Evolutionary conservation across 257 asterid genomes (phyloP).

Genomic region (Fraxinus pennsylvanica): DNA sequence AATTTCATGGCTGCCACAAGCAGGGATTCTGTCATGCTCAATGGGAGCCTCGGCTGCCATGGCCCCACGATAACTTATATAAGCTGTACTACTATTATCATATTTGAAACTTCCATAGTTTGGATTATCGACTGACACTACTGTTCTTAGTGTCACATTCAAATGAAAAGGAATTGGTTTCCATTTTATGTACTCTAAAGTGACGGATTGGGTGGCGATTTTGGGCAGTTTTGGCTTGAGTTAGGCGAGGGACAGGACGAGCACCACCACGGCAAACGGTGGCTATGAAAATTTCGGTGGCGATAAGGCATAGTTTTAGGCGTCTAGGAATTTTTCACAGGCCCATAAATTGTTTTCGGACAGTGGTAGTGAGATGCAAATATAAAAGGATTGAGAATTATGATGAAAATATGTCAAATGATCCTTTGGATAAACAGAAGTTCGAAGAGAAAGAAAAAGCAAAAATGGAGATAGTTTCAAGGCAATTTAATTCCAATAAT

Average conservation of each 20-base stretch:
- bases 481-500: neutral
- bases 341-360: slow-evolving; percentile 16
- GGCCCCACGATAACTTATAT: slow-evolving; percentile 37
- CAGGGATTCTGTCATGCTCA: slow-evolving; percentile 42
- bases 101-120: slow-evolving; percentile 56
- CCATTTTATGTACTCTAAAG: slow-evolving; percentile 23
- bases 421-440: neutral
- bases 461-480: slow-evolving; percentile 29
- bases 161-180: slow-evolving; percentile 30
- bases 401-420: neutral
- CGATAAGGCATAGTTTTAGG: slow-evolving; percentile 43
- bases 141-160: slow-evolving; percentile 44
- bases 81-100: slow-evolving; percentile 34
- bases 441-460: slow-evolving; percentile 6
- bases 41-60: slow-evolving; percentile 45
- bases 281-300: slow-evolving; percentile 30
- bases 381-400: neutral
- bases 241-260: slow-evolving; percentile 39
- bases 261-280: slow-evolving; percentile 11
- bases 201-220: slow-evolving; percentile 38
- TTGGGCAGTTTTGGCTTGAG: slow-evolving; percentile 58
- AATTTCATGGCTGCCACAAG: slow-evolving; percentile 45
- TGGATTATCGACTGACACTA: slow-evolving; percentile 42
- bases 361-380: neutral
- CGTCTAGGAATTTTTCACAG: slow-evolving; percentile 25